Evolutionary conservation across 2,329 filamentous ascomycete genomes (phyloP), one percentile per base, ranked within the genome.

Genomic region (Tolypocladium guangdongense): DNA sequence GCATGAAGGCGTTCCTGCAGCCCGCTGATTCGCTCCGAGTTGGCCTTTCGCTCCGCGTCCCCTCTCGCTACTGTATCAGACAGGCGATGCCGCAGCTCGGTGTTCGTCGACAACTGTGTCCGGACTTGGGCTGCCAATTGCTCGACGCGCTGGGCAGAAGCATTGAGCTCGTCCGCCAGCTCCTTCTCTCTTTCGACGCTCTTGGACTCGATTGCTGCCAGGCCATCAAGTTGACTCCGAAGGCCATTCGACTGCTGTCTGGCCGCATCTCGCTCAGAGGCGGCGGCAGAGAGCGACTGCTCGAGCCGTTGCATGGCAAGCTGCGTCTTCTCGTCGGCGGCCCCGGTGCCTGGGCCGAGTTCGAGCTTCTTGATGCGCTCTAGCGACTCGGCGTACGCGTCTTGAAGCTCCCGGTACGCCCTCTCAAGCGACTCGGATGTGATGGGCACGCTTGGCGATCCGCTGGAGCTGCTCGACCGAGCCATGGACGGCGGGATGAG

Each of bases 21-120:
- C 52, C 84, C 79, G 54, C 88, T 88, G 66, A 99, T 96, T 62
- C 88, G 87, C 51, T 83, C 78, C 16, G 87, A 87, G 57, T 90
- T 95, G 55, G 83, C 74, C 63, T 85, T 84, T 66, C 95, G 91
- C 62, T 93, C 89, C 35, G 79, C 78, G 63, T 97, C 92, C 54
- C 92, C 91, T 58, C 90, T 87, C 51, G 82, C 76, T 38, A 97
- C 88, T 1, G 91, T 90, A 22, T 88, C 81, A 7, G 85, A 76
- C 2, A 99, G 82, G 43, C 92, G 87, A 53, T 81, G 75, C 54
- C 90, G 86, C 50, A 99, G 77, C 32, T 81, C 77, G 38, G 80
- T 77, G 68, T 97, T 97, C 35, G 81, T 80, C n/a, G 83, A 75
- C 43, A 97, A 78, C 68, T 96, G 92, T 53, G 83, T 77, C 53